A percentile compares a stretch with the other conserved stretches of the same genome.
Conservation (phyloP, 192 early-diverging fungal species). For the Haplosporangium gracile region DNA sequence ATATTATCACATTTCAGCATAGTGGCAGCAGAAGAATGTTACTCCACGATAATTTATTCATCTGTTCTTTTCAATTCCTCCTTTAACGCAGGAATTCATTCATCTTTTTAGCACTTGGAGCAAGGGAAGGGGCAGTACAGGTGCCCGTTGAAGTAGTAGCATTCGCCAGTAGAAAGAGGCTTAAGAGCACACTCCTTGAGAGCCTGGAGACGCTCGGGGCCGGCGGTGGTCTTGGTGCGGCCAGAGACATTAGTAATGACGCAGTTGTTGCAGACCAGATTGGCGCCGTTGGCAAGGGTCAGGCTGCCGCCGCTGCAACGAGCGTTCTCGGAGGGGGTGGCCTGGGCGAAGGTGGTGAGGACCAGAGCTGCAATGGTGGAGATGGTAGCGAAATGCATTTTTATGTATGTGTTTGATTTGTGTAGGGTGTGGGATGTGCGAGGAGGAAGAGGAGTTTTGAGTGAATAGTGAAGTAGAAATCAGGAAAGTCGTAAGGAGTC, state of each 20-base stretch:
- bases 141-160: background rate
- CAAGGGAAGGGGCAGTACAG: slow-evolving; percentile 1
- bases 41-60: too few species aligned
- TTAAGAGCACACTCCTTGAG: slow-evolving; percentile 1
- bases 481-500: background rate
- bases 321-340: background rate
- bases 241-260: background rate
- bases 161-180: background rate
- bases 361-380: background rate
- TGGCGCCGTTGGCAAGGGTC: background rate
- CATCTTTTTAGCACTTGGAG: background rate
- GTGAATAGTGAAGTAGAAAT: background rate
- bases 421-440: background rate
- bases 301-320: background rate
- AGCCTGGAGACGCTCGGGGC: background rate
- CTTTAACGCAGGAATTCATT: too few species aligned
- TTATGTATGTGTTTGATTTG: background rate
- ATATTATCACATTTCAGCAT: too few species aligned
- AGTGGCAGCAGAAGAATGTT: too few species aligned
- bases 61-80: too few species aligned
- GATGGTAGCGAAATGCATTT: background rate
- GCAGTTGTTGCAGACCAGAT: background rate
- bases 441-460: background rate
- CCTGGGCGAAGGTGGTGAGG: background rate
- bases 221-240: background rate